These are phyloP conservation scores for Coemansia sp. DNA, from an alignment of 192 early-diverging fungal species.

Conservation along the genomic window DNA sequence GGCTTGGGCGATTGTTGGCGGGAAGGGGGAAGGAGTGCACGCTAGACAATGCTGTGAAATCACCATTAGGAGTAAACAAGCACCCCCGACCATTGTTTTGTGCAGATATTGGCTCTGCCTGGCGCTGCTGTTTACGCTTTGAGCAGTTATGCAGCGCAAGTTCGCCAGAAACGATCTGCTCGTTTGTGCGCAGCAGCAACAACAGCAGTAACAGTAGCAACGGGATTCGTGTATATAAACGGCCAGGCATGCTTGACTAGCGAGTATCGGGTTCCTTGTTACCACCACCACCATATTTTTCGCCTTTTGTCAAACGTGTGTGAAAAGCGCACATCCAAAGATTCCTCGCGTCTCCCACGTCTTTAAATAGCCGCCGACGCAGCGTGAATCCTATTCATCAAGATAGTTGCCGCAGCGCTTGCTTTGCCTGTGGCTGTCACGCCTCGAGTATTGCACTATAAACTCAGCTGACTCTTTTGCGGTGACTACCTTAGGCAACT, in stretches of 20 bases:
- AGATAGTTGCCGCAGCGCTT: not conserved
- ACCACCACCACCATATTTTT: not conserved
- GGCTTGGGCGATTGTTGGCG: not conserved
- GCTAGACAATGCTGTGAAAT: not conserved
- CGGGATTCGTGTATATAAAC: not conserved
- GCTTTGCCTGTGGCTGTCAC: conserved; percentile 3
- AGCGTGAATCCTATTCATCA: conserved; percentile 1
- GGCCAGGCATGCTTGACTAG: not conserved
- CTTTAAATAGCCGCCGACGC: not conserved
- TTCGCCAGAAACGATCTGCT: not conserved
- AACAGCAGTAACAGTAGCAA: not conserved
- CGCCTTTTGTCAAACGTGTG: not conserved
- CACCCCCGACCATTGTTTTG: conserved; percentile 5
- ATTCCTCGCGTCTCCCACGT: not conserved
- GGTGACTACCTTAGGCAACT: not conserved
- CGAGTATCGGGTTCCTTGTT: not conserved
- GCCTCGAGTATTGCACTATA: conserved; percentile 13
- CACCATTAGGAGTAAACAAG: conserved; percentile 4
- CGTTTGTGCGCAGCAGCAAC: conserved; percentile 4
- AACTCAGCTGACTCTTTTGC: conserved; percentile 16
- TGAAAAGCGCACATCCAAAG: not conserved
- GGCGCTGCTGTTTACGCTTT: conserved; percentile 4
- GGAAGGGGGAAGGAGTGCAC: not conserved
- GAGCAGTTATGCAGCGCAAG: conserved; percentile 3
- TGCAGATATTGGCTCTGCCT: not conserved